These are phyloP conservation scores for Tillandsia fasciculata DNA, from an alignment of 176 grass and related monocot species.

Conservation along the genomic window DNA sequence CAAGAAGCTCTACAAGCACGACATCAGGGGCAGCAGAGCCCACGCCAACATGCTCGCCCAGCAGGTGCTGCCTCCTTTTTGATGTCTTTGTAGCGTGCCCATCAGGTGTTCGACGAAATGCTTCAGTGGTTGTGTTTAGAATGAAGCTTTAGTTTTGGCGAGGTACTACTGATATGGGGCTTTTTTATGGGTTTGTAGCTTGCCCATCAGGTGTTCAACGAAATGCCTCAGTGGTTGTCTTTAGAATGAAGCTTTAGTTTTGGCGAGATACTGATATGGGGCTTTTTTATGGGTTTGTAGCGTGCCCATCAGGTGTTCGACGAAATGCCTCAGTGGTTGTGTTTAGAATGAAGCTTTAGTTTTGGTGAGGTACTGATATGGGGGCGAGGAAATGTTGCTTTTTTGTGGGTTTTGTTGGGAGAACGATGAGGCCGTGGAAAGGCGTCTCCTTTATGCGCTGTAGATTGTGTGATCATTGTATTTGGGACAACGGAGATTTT, in stretches of 20 bases:
- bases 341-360: neutral
- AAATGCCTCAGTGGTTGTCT: neutral
- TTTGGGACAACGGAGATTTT: too few species aligned
- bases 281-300: neutral
- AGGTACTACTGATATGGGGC: too few species aligned
- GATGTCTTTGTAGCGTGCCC: neutral
- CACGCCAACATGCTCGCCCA: slow-evolving; percentile 84
- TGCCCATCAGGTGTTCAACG: neutral
- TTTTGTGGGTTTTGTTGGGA: too few species aligned
- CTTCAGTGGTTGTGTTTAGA: too few species aligned
- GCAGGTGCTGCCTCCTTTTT: slow-evolving; percentile 30
- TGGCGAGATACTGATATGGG: too few species aligned
- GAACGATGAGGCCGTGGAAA: too few species aligned
- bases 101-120: neutral
- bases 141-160: neutral
- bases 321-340: neutral
- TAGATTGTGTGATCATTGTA: too few species aligned
- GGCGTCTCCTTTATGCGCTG: too few species aligned
- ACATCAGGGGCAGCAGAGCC: slow-evolving; percentile 90
- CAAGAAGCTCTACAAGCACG: slow-evolving; percentile 90
- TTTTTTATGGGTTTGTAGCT: neutral
- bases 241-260: neutral
- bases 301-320: neutral
- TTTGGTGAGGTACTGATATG: too few species aligned
- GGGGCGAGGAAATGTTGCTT: too few species aligned